A percentile compares a stretch with the other conserved stretches of the same genome.
Evolutionary conservation across 164 flowering plant species (phyloP).

Genomic region (Chimonanthus salicifolius): DNA sequence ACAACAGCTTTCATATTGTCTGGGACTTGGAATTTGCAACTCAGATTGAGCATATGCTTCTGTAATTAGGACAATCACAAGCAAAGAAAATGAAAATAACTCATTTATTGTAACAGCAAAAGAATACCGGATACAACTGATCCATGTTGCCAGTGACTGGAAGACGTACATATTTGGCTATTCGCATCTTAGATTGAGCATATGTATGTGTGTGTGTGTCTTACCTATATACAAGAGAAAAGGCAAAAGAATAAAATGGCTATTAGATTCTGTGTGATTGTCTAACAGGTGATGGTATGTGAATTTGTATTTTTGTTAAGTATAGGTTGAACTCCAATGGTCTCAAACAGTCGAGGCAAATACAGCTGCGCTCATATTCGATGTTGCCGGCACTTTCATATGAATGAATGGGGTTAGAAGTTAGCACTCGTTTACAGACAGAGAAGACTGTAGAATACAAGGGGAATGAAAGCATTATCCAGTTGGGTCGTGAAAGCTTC

Average conservation of each 20-base stretch:
- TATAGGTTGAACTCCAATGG: too few species aligned
- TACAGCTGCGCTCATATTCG: neutral
- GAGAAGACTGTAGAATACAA: slow-evolving; percentile 86
- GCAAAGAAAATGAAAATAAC: neutral
- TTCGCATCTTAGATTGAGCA: too few species aligned
- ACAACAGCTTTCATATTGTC: too few species aligned
- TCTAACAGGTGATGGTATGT: too few species aligned
- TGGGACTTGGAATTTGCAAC: too few species aligned
- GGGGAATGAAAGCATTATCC: slow-evolving; percentile 95
- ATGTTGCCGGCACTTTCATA: neutral
- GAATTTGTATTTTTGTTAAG: too few species aligned
- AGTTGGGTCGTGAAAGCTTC: slow-evolving; percentile 98
- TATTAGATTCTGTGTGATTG: too few species aligned
- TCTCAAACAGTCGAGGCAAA: too few species aligned
- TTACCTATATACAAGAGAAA: neutral
- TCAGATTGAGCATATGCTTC: too few species aligned
- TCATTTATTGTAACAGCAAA: neutral
- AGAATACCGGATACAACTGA: neutral
- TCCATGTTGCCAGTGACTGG: neutral
- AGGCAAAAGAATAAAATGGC: neutral
- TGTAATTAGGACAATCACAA: too few species aligned
- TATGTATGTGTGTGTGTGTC: neutral
- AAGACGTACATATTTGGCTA: too few species aligned
- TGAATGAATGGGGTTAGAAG: neutral
- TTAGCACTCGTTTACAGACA: slow-evolving; percentile 66